Evolutionary conservation across 139 green algal genomes (phyloP).

Genomic region (Chlorella sp.): DNA sequence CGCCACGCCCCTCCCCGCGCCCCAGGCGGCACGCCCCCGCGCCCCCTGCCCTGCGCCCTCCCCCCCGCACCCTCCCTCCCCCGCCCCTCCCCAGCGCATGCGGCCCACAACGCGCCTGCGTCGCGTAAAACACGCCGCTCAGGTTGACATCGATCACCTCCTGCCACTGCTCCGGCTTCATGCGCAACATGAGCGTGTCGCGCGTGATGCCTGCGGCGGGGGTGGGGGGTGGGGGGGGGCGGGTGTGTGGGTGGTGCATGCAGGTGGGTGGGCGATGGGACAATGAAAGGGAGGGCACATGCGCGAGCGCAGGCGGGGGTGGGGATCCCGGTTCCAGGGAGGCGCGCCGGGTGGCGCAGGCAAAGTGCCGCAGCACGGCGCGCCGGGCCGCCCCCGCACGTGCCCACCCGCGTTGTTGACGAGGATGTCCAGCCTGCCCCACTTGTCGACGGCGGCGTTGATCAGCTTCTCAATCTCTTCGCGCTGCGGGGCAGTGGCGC

Average conservation of each 20-base stretch:
- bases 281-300: not conserved
- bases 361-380: not conserved
- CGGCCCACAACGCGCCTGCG: constrained; percentile 58
- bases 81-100: not conserved
- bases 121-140: constrained; percentile 89
- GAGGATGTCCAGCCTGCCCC: constrained; percentile 94
- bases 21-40: not conserved
- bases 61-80: not conserved
- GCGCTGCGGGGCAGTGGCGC: no score
- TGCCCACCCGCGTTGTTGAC: constrained; percentile 96
- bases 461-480: constrained; percentile 56
- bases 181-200: constrained; percentile 92
- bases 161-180: constrained; percentile 97
- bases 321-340: no score
- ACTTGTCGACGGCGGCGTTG: constrained; percentile 75
- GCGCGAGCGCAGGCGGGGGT: not conserved
- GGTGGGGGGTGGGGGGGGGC: not conserved
- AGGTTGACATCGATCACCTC: constrained; percentile 98
- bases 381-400: not conserved
- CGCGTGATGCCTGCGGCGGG: constrained; percentile 9
- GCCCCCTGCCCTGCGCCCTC: not conserved
- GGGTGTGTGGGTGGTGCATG: not conserved
- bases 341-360: no score
- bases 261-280: not conserved
- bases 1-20: no score